Percentiles rank a stretch among this genome's conserved stretches.
phyloP scores from a whole-genome alignment of 2,329 filamentous ascomycete species.

The Diaporthe longicolla region DNA sequence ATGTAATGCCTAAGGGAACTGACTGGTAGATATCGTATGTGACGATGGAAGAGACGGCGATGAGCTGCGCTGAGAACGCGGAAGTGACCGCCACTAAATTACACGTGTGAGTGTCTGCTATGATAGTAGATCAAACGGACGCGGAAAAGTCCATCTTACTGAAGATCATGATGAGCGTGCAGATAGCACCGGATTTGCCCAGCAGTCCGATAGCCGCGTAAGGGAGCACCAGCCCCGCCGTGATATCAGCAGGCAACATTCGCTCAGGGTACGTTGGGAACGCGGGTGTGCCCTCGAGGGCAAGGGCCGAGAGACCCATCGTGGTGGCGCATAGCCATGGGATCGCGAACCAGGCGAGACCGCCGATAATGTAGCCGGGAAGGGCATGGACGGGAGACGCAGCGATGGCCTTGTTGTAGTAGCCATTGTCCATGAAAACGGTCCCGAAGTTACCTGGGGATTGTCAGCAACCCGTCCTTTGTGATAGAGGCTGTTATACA shows the following conservation, averaged over 20 bases:
- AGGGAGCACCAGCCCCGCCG: constrained; percentile 86
- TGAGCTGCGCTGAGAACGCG: constrained; percentile 85
- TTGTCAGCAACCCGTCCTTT: not conserved
- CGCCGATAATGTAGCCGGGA: constrained; percentile 89
- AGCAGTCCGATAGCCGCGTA: constrained; percentile 88
- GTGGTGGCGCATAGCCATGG: constrained; percentile 92
- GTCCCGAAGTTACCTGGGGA: constrained; percentile 76
- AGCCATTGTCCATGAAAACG: constrained; percentile 83
- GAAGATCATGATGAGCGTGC: constrained; percentile 85
- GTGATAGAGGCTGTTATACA: not conserved
- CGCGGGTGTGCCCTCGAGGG: constrained; percentile 79
- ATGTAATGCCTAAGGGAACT: not conserved
- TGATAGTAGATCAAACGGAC: too few relatives aligned
- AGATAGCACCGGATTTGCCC: constrained; percentile 84
- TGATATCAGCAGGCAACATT: constrained; percentile 81
- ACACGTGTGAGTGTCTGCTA: not conserved
- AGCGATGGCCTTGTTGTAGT: constrained; percentile 95
- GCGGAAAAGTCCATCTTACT: constrained; percentile 50
- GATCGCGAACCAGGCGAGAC: constrained; percentile 92
- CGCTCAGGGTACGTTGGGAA: constrained; percentile 82
- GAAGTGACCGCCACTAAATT: constrained; percentile 81
- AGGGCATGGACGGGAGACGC: constrained; percentile 88
- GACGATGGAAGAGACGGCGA: constrained; percentile 89
- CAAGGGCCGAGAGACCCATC: constrained; percentile 85
- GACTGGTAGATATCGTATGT: constrained; percentile 86